A percentile compares a stretch with the other conserved stretches of the same genome.
Evolutionary conservation across 1,284 basidiomycete species (phyloP).

Genomic region (Puccinia horiana): DNA sequence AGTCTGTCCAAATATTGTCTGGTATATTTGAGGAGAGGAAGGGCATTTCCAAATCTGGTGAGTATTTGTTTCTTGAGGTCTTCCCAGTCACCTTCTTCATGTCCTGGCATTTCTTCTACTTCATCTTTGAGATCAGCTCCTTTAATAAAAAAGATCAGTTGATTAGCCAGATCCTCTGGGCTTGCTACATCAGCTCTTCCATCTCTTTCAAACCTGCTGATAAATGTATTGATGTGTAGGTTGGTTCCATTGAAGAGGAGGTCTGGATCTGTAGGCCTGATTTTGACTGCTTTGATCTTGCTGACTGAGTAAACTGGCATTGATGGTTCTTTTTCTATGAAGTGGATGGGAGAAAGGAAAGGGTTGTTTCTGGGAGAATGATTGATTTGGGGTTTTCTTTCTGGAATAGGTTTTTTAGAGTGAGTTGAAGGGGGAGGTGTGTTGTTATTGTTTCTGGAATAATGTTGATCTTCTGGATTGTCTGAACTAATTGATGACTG

Average conservation of each 20-base stretch:
- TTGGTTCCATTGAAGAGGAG: slow-evolving; percentile 9
- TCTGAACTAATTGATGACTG: too few species aligned
- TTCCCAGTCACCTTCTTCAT: background rate
- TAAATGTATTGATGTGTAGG: background rate
- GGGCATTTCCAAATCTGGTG: background rate
- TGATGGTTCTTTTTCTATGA: too few species aligned
- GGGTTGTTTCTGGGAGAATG: too few species aligned
- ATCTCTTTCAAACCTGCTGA: background rate
- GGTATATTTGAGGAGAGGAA: background rate
- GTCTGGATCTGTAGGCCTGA: background rate
- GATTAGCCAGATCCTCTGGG: background rate
- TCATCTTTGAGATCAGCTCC: background rate
- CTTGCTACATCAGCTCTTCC: background rate
- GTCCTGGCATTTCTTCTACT: slow-evolving; percentile 11
- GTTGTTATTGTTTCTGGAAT: too few species aligned
- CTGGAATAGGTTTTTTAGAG: too few species aligned
- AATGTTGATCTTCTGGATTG: too few species aligned
- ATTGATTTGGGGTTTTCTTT: too few species aligned
- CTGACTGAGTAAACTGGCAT: too few species aligned
- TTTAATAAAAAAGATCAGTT: background rate
- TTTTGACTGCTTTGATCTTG: too few species aligned
- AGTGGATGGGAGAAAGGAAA: too few species aligned
- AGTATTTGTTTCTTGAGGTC: background rate
- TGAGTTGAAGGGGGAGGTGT: too few species aligned
- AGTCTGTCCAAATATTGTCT: background rate